Conservation (phyloP, 768 basidiomycete species). For the Boletus vermiculosoides region DNA sequence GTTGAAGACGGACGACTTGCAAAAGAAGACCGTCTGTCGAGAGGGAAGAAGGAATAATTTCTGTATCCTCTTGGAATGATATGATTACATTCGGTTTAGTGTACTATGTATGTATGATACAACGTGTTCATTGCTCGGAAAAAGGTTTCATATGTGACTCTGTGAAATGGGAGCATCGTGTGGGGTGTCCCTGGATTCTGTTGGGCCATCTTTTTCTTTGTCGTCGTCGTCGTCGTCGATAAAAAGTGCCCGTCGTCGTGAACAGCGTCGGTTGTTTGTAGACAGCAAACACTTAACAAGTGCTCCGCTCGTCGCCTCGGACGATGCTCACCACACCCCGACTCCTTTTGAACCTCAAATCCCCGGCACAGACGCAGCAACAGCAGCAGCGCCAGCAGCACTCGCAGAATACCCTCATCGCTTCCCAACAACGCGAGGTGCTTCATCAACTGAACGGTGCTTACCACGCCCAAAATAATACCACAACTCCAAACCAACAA, state of each 20-base stretch:
- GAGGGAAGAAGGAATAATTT: constrained; percentile 82
- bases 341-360: constrained; percentile 34
- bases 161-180: too few species aligned
- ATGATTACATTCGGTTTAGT: too few species aligned
- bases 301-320: constrained; percentile 15
- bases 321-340: constrained; percentile 37
- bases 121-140: background rate
- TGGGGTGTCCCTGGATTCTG: too few species aligned
- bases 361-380: constrained; percentile 22
- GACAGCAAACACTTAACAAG: constrained; percentile 27
- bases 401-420: constrained; percentile 28
- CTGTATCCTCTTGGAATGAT: constrained; percentile 44
- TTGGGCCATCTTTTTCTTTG: constrained; percentile 8
- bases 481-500: constrained; percentile 16
- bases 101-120: too few species aligned
- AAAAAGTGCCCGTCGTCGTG: constrained; percentile 11
- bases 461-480: constrained; percentile 30
- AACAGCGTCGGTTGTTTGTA: constrained; percentile 33
- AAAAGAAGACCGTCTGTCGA: constrained; percentile 58
- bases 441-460: constrained; percentile 28
- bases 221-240: constrained; percentile 9
- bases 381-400: constrained; percentile 27
- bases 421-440: constrained; percentile 30
- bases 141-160: background rate
- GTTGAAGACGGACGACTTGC: constrained; percentile 31